These are phyloP conservation scores for Berberis thunbergii DNA, from an alignment of 164 flowering plant species.

Conservation along the genomic window DNA sequence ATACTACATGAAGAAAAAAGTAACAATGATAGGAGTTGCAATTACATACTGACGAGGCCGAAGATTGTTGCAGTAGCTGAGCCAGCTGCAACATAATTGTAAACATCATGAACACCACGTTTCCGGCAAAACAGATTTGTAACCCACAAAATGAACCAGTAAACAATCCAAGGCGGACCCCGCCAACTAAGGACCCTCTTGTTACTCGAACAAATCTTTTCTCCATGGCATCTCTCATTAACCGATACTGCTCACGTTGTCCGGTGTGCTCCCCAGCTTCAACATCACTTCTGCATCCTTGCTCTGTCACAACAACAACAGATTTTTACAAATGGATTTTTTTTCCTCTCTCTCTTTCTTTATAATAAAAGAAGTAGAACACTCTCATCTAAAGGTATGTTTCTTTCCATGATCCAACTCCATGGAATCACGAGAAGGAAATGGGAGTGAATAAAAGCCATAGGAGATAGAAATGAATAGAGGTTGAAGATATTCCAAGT, in stretches of 20 bases:
- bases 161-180: slow-evolving; percentile 94
- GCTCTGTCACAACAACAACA: slow-evolving; percentile 42
- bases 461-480: no score
- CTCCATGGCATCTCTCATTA: slow-evolving; percentile 99
- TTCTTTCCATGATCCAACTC: no score
- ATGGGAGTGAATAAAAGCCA: no score
- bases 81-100: slow-evolving; percentile 82
- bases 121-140: slow-evolving; percentile 77
- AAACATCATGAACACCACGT: slow-evolving; percentile 88
- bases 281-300: slow-evolving; percentile 96
- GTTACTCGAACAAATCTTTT: slow-evolving; percentile 83
- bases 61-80: slow-evolving; percentile 90
- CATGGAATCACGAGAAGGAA: no score
- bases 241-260: slow-evolving; percentile 86
- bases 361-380: no score
- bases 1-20: no score
- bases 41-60: slow-evolving; percentile 67
- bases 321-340: not conserved
- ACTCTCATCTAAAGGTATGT: no score
- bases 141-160: slow-evolving; percentile 75
- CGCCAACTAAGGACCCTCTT: slow-evolving; percentile 90
- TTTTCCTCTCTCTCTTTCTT: no score
- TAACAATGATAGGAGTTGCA: not conserved
- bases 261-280: slow-evolving; percentile 91
- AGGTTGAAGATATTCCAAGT: no score